Conservation (phyloP, 2,329 filamentous ascomycete species). For the Hypoxylon sp. region DNA sequence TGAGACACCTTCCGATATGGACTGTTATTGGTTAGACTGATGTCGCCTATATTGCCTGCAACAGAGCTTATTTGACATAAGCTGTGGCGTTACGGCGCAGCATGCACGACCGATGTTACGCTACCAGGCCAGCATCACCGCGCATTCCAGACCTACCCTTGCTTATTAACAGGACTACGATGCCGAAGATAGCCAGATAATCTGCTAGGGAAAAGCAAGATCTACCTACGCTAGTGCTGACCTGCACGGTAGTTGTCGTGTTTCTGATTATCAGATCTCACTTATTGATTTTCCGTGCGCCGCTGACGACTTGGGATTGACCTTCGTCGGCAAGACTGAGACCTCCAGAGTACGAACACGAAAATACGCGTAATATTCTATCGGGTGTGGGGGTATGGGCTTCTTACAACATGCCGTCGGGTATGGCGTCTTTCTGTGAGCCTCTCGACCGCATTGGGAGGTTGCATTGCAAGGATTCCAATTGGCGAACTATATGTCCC, state of each 20-base stretch:
- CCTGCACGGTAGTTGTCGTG: constrained; percentile 2
- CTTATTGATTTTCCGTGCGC: not conserved
- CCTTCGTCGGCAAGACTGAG: not conserved
- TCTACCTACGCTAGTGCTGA: constrained; percentile 16
- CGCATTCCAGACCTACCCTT: not conserved
- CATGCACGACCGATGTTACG: constrained; percentile 24
- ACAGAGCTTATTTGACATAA: not conserved
- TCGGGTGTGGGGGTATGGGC: not conserved
- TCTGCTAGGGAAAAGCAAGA: not conserved
- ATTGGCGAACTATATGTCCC: not conserved
- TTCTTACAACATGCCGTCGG: constrained; percentile 2
- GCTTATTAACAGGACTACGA: not conserved
- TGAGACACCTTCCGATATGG: constrained; percentile 5
- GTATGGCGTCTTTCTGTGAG: constrained; percentile 5
- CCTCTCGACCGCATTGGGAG: not conserved
- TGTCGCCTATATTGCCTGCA: constrained; percentile 4
- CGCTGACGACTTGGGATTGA: too few species aligned
- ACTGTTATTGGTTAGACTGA: constrained; percentile 19
- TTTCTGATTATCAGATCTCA: constrained; percentile 6
- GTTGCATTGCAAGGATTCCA: not conserved
- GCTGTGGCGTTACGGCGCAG: constrained; percentile 9
- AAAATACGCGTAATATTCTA: not conserved
- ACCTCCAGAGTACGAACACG: not conserved
- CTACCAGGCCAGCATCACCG: constrained; percentile 1
- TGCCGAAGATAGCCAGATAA: constrained; percentile 1